Evolutionary conservation across 1,139 yeast species (phyloP).

Genomic region (Pichiaceae sp.): DNA sequence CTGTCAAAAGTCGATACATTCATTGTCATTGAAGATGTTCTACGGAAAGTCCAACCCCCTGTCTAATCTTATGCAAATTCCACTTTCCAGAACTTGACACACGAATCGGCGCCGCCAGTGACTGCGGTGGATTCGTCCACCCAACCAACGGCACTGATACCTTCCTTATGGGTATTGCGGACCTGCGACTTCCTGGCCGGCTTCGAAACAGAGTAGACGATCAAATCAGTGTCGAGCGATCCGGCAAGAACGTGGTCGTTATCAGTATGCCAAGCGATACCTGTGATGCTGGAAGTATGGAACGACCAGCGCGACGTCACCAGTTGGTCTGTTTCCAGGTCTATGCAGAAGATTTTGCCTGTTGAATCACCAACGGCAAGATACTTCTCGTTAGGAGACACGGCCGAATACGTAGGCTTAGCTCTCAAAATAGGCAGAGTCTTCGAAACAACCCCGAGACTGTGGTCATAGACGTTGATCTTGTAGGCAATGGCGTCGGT

Average conservation of each 20-base stretch:
- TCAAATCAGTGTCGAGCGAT: slow-evolving; percentile 75
- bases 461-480: slow-evolving; percentile 20
- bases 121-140: slow-evolving; percentile 35
- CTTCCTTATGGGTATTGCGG: slow-evolving; percentile 82
- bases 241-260: slow-evolving; percentile 70
- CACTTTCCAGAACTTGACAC: slow-evolving; percentile 67
- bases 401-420: slow-evolving; percentile 9
- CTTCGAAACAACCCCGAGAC: slow-evolving; percentile 44
- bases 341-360: slow-evolving; percentile 75
- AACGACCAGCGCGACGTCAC: slow-evolving; percentile 93
- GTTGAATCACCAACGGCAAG: slow-evolving; percentile 81
- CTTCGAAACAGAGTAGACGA: slow-evolving; percentile 66
- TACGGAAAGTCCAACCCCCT: slow-evolving; percentile 40
- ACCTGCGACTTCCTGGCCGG: slow-evolving; percentile 72
- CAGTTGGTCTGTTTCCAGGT: slow-evolving; percentile 43
- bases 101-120: slow-evolving; percentile 77
- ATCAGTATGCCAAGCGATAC: slow-evolving; percentile 71
- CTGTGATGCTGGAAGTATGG: slow-evolving; percentile 76
- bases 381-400: slow-evolving; percentile 62
- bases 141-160: slow-evolving; percentile 76
- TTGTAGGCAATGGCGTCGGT: slow-evolving; percentile 31
- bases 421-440: slow-evolving; percentile 47
- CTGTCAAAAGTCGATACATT: slow-evolving; percentile 35
- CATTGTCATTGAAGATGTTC: slow-evolving; percentile 39
- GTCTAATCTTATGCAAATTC: slow-evolving; percentile 14